Conservation (phyloP, 169 alveolate species). For the Eimeria maxima region DNA sequence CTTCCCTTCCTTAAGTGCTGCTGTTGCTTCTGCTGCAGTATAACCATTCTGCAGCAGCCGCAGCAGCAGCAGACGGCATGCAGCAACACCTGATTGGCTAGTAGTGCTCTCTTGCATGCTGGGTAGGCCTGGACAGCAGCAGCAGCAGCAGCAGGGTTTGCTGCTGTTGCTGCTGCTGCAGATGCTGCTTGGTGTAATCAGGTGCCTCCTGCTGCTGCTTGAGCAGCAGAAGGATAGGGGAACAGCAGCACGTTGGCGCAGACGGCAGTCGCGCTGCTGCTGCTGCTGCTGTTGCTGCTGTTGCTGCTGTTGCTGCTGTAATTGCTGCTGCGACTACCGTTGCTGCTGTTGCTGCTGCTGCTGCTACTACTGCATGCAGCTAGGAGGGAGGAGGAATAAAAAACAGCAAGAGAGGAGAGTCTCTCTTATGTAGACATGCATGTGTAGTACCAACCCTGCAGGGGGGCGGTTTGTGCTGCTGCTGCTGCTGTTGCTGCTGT, state of each 20-base stretch:
- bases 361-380: neutral
- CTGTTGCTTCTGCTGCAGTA: slow-evolving; percentile 35
- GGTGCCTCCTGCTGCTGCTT: neutral
- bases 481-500: slow-evolving; percentile 22
- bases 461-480: too few relatives aligned
- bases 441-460: neutral
- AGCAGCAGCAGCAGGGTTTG: slow-evolving; percentile 33
- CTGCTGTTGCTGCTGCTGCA: slow-evolving; percentile 40
- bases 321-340: neutral
- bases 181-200: neutral
- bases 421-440: neutral
- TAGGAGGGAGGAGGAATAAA: neutral
- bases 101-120: neutral
- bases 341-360: slow-evolving; percentile 11
- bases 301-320: neutral
- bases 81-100: slow-evolving; percentile 52
- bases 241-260: neutral
- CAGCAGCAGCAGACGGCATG: slow-evolving; percentile 58
- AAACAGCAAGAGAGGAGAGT: neutral
- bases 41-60: slow-evolving; percentile 49
- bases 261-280: slow-evolving; percentile 7
- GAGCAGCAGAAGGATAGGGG: neutral
- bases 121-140: neutral
- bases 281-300: slow-evolving; percentile 26
- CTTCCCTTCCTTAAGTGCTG: slow-evolving; percentile 46